Conservation (phyloP, 371 early-diverging fungal genomes). For the Syncephalastrum racemosum region DNA sequence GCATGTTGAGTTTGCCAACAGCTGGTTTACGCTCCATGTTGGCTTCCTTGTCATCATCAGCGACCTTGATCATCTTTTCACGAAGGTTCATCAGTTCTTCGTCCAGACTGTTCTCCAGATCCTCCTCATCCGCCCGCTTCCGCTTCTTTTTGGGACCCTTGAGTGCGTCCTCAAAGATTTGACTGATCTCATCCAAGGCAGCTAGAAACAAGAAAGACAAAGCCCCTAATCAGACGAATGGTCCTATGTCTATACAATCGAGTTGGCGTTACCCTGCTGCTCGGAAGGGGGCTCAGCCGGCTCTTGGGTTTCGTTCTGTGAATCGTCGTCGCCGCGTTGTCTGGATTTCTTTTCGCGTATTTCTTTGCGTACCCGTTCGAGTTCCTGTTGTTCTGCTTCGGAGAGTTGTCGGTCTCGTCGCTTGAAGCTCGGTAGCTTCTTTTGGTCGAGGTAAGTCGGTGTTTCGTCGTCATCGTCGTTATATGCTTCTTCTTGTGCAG, state of each 20-base stretch:
- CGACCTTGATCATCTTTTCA: slow-evolving; percentile 82
- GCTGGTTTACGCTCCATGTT: slow-evolving; percentile 78
- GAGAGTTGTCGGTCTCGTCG: slow-evolving; percentile 27
- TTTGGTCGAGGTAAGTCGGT: too few species aligned
- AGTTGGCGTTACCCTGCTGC: neutral
- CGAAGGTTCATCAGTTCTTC: slow-evolving; percentile 66
- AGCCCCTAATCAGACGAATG: neutral
- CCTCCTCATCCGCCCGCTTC: slow-evolving; percentile 70
- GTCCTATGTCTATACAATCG: too few species aligned
- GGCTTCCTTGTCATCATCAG: slow-evolving; percentile 74
- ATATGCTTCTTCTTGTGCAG: too few species aligned
- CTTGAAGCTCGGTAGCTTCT: slow-evolving; percentile 46
- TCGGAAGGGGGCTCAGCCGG: slow-evolving; percentile 38
- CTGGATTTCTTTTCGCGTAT: slow-evolving; percentile 22
- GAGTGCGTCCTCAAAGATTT: slow-evolving; percentile 60
- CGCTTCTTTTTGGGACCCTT: slow-evolving; percentile 62
- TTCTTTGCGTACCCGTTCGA: slow-evolving; percentile 38
- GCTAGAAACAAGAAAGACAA: slow-evolving; percentile 18
- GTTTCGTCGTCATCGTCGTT: too few species aligned
- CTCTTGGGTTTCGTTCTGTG: slow-evolving; percentile 25
- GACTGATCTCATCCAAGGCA: slow-evolving; percentile 59
- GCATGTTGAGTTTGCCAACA: slow-evolving; percentile 79
- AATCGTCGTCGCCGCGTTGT: slow-evolving; percentile 4
- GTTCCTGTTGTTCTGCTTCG: slow-evolving; percentile 34
- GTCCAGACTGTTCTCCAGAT: slow-evolving; percentile 56